Conservation (phyloP, 2,329 filamentous ascomycete genomes). For the Aspergillus fischeri region DNA sequence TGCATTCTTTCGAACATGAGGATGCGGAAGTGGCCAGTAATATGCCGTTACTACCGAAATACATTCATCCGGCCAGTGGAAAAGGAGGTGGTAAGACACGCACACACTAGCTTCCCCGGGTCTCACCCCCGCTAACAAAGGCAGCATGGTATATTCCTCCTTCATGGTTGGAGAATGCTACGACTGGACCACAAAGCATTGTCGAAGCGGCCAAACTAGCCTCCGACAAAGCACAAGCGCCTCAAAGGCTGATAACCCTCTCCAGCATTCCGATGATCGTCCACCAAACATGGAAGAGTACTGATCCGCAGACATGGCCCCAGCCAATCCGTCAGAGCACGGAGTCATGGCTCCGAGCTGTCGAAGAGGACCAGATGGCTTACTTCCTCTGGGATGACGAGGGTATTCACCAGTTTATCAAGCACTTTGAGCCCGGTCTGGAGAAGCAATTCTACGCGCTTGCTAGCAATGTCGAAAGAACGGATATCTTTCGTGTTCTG, state of each 20-base stretch:
- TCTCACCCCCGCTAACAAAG: background rate
- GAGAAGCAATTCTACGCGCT: conserved; percentile 17
- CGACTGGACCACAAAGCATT: conserved; percentile 13
- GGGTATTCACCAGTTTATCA: conserved; percentile 25
- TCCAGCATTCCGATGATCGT: conserved; percentile 28
- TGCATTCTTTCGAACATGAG: background rate
- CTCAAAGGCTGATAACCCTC: conserved; percentile 14
- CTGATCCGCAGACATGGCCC: conserved; percentile 23
- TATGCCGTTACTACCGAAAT: background rate
- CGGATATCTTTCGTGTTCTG: conserved; percentile 30
- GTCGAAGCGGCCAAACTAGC: conserved; percentile 26
- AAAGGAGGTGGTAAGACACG: background rate
- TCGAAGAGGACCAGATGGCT: conserved; percentile 22
- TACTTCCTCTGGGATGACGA: conserved; percentile 35
- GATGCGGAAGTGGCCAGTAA: background rate
- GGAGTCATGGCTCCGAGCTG: conserved; percentile 26
- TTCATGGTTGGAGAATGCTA: conserved; percentile 1
- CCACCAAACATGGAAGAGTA: conserved; percentile 33
- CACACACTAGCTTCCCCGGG: background rate
- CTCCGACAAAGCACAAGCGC: conserved; percentile 10
- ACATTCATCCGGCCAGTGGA: background rate
- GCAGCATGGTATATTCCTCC: conserved; percentile 12
- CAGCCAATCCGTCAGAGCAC: conserved; percentile 19
- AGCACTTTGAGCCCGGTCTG: conserved; percentile 22
- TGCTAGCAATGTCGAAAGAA: conserved; percentile 24